Base-by-base conservation (phyloP, 148 eudicot genomes). In the Vaccinium darrowii region DNA sequence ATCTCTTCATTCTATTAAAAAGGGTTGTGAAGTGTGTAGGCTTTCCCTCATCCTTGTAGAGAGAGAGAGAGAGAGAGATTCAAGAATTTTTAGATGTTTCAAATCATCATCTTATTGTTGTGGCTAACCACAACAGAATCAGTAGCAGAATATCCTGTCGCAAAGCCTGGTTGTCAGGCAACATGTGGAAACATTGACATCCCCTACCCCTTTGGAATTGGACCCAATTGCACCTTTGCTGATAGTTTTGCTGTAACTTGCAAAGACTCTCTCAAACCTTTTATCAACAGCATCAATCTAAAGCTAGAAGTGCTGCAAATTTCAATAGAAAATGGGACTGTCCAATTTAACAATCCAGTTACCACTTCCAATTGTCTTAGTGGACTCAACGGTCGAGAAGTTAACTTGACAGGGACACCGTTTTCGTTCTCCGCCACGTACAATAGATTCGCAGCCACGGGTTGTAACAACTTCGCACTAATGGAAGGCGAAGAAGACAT, bases 401-500 rank as follows among this genome's bases (percentile, higher is more conserved):
- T 53, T 53, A 2, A 53, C 56, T 53, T 53, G 15, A 0, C 0
- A 12, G 4, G 3, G 56, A 53, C 56, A 11, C 56, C 15, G 56
- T 53, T 53, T 53, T 12, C 3, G 15, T 53, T 53, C 56, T 12
- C 56, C 3, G 14, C 12, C 15, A 53, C 3, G 15, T 11, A 53
- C 56, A 53, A 53, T 12, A 53, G 56, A 12, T 39, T 39, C 43
- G 1, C 3, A 1, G 56, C 15, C 56, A 0, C 1, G 2, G 56
- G 15, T 11, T 52, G 56, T 3, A 52, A 52, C 56, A 52, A 52
- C 56, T 14, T 52, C 13, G 56, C 15, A 0, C 56, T 52, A 11
- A 0, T 52, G 10, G 0, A 0, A 14, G 0, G 3, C 13, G 3
- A 2, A 1, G 11, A 2, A 1, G 0, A 0, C 15, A 52, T 11